A percentile compares a stretch with the other conserved stretches of the same genome.
These are phyloP conservation scores for Sphagnum contortum DNA, from an alignment of 225 moss, liverwort and hornwort genomes.

Conservation along the genomic window DNA sequence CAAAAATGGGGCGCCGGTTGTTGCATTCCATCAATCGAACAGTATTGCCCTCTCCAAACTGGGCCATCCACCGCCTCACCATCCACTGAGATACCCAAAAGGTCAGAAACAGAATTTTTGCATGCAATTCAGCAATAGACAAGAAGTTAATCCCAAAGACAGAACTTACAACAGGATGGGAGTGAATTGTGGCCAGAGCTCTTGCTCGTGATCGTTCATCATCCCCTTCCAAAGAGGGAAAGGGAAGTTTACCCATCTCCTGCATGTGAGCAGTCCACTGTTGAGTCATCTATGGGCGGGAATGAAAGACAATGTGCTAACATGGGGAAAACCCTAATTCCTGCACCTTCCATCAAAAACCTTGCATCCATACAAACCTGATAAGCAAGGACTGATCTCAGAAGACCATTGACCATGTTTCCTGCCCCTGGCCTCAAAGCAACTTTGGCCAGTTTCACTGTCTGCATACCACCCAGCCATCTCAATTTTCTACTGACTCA, in stretches of 20 bases:
- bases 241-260: conserved; percentile 44
- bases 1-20: conserved; percentile 64
- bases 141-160: not conserved
- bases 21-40: conserved; percentile 59
- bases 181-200: conserved; percentile 65
- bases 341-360: too few species aligned
- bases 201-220: conserved; percentile 52
- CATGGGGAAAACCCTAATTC: too few species aligned
- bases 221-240: conserved; percentile 59
- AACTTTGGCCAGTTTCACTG: conserved; percentile 68
- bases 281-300: too few species aligned
- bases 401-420: conserved; percentile 65
- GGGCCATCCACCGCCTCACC: conserved; percentile 58
- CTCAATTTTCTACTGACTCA: not conserved
- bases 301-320: too few species aligned
- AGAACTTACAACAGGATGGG: conserved; percentile 70
- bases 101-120: not conserved
- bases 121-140: not conserved
- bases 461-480: conserved; percentile 20
- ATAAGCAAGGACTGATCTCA: conserved; percentile 40
- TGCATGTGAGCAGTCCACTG: conserved; percentile 9
- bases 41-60: conserved; percentile 60
- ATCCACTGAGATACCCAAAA: conserved; percentile 42
- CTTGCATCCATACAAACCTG: conserved; percentile 28
- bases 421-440: conserved; percentile 69